Conservation (phyloP, 2,329 filamentous ascomycete genomes). For the Fragosphaeria purpurea region DNA sequence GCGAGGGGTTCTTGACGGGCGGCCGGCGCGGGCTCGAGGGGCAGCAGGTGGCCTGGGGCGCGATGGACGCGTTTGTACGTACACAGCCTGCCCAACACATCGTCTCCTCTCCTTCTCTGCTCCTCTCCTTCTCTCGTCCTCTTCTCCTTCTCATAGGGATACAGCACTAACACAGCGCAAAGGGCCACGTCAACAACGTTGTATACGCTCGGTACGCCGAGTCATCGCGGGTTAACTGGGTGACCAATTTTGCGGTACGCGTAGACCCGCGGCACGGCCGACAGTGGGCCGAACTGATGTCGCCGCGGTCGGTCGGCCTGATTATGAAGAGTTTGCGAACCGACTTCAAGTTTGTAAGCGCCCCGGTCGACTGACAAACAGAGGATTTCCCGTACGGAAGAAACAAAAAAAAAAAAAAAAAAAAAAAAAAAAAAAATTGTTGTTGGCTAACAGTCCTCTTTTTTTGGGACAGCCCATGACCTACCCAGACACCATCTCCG, state of each 20-base stretch:
- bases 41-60: conserved; percentile 70
- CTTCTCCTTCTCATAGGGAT: no score
- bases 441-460: no score
- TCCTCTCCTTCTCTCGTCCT: neutral
- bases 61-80: conserved; percentile 56
- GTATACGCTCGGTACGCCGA: conserved; percentile 78
- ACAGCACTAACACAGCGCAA: no score
- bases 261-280: conserved; percentile 50
- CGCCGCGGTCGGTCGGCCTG: conserved; percentile 55
- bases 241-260: conserved; percentile 54
- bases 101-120: neutral
- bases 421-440: neutral
- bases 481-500: conserved; percentile 72
- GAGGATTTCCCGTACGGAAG: no score
- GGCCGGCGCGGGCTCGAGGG: conserved; percentile 51
- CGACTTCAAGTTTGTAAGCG: conserved; percentile 76
- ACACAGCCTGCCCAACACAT: no score
- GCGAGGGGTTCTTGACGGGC: conserved; percentile 63
- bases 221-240: conserved; percentile 69
- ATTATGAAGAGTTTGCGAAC: conserved; percentile 72
- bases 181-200: conserved; percentile 80
- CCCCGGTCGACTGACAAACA: neutral
- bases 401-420: neutral
- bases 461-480: conserved; percentile 55
- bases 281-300: conserved; percentile 61